A percentile compares a stretch with the other conserved stretches of the same genome.
Conservation (phyloP, 2,329 filamentous ascomycete genomes). For the Fusarium circinatum region DNA sequence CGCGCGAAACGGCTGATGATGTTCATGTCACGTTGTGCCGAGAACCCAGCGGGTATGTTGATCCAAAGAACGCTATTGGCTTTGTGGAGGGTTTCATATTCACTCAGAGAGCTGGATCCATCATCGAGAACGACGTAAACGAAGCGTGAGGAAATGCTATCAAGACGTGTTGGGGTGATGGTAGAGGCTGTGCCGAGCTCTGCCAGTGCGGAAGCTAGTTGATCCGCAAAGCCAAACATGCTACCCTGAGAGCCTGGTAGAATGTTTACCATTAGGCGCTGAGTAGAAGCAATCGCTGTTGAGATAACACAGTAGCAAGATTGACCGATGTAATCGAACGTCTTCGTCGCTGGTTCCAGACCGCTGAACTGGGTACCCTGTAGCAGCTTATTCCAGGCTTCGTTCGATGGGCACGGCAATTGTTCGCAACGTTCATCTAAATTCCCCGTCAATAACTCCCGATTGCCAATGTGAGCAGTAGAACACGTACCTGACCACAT, state of each 20-base stretch:
- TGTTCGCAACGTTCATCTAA: not conserved
- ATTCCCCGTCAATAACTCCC: fast-evolving
- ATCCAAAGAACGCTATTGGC: not conserved
- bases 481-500: slow-evolving; percentile 11
- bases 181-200: not conserved
- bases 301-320: slow-evolving; percentile 8
- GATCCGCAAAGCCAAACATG: slow-evolving; percentile 2
- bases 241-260: not conserved
- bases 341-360: slow-evolving; percentile 21
- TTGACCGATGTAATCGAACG: slow-evolving; percentile 20
- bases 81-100: not conserved
- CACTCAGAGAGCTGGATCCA: fast-evolving
- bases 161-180: not conserved
- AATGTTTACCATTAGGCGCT: not conserved
- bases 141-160: not conserved
- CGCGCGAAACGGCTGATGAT: not conserved
- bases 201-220: not conserved
- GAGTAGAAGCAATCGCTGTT: not conserved
- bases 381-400: not conserved
- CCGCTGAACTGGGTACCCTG: slow-evolving; percentile 5
- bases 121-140: slow-evolving; percentile 18
- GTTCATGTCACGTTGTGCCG: not conserved
- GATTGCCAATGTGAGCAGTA: fast-evolving
- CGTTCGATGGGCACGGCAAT: not conserved
- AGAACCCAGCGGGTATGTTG: not conserved